Evolutionary conservation across 2,329 filamentous ascomycete genomes (phyloP).

Genomic region (Microdochium nivale): DNA sequence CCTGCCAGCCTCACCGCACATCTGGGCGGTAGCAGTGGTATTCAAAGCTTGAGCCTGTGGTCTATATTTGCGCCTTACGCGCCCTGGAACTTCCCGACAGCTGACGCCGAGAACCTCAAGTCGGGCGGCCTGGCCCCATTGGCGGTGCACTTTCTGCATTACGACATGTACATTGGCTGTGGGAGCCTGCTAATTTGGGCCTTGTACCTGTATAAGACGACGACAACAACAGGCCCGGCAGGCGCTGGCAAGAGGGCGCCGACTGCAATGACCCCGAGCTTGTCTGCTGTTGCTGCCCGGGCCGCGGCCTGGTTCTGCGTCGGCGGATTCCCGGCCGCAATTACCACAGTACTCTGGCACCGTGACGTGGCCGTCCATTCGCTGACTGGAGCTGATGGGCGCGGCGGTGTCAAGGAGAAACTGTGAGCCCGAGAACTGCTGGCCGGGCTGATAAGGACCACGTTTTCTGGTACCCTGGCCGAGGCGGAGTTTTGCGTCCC

Average conservation of each 20-base stretch:
- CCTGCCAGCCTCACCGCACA: constrained; percentile 12
- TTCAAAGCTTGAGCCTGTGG: constrained; percentile 14
- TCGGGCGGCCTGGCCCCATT: constrained; percentile 14
- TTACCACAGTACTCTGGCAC: too few relatives aligned
- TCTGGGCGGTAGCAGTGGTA: constrained; percentile 8
- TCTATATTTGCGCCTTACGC: constrained; percentile 14
- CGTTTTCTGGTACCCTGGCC: too few relatives aligned
- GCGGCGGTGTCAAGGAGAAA: too few relatives aligned
- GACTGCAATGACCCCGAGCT: too few relatives aligned
- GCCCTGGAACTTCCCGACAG: constrained; percentile 7
- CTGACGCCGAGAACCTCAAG: constrained; percentile 8
- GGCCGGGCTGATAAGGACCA: too few relatives aligned
- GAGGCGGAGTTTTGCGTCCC: too few relatives aligned
- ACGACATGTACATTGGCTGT: constrained; percentile 18
- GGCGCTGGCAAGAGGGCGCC: neutral
- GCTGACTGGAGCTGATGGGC: too few relatives aligned
- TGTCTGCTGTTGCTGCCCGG: too few relatives aligned
- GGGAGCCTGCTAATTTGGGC: constrained; percentile 17
- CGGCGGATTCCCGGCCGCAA: too few relatives aligned
- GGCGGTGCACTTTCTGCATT: constrained; percentile 17
- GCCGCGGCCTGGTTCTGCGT: too few relatives aligned
- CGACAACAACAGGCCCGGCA: neutral
- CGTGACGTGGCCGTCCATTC: too few relatives aligned
- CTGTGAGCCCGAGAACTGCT: too few relatives aligned
- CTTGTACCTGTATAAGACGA: constrained; percentile 15